phyloP scores from a whole-genome alignment of 345 rosid genomes.

The Populus ilicifolia region DNA sequence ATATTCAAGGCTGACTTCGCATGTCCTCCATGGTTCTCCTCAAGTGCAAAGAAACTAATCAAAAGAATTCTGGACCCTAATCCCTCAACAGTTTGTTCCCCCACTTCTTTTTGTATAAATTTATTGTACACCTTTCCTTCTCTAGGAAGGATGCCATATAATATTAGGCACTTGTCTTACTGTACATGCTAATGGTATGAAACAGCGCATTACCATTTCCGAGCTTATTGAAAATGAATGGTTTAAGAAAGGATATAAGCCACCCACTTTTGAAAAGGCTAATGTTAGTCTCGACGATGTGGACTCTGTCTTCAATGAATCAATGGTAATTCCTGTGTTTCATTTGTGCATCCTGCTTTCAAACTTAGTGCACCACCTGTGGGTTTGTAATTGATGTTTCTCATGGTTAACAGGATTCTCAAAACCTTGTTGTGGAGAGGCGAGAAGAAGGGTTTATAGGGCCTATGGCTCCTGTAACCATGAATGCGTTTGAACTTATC shows the following conservation, averaged over 20 bases:
- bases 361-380: constrained; percentile 2
- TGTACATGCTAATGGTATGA: constrained; percentile 23
- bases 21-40: constrained; percentile 93
- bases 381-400: constrained; percentile 16
- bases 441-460: constrained; percentile 52
- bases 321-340: constrained; percentile 46
- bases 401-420: constrained; percentile 47
- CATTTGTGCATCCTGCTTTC: not conserved
- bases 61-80: constrained; percentile 87
- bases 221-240: constrained; percentile 89
- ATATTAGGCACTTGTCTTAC: not conserved
- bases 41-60: constrained; percentile 89
- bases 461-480: constrained; percentile 59
- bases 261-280: constrained; percentile 73
- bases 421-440: constrained; percentile 83
- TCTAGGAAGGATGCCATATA: not conserved
- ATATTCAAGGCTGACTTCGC: constrained; percentile 87
- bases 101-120: not conserved
- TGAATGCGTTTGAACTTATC: constrained; percentile 99
- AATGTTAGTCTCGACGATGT: constrained; percentile 78
- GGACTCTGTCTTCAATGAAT: constrained; percentile 72
- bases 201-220: constrained; percentile 78
- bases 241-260: constrained; percentile 97
- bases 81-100: constrained; percentile 61
- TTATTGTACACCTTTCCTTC: not conserved